Percentiles rank a stretch among this genome's conserved stretches.
These are phyloP conservation scores for Alternaria novae-zelandiae DNA, from an alignment of 2,329 filamentous ascomycete species.

Conservation along the genomic window DNA sequence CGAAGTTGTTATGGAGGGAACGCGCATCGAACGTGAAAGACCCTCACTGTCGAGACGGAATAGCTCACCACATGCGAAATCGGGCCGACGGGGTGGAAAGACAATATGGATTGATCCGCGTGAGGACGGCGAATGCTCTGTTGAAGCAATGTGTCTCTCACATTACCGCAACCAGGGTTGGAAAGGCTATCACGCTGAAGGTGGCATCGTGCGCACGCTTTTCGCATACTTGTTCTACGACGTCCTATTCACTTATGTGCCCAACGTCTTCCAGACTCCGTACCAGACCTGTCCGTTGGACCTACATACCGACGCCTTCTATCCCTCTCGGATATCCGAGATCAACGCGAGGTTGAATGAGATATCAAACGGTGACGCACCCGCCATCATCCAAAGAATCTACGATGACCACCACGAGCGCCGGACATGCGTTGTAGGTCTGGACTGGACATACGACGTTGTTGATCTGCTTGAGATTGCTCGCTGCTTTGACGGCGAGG, in stretches of 20 bases:
- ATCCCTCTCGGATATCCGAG: constrained; percentile 80
- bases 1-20: constrained; percentile 77
- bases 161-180: constrained; percentile 83
- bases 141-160: constrained; percentile 93
- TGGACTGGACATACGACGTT: constrained; percentile 87
- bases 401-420: constrained; percentile 72
- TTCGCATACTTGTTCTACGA: constrained; percentile 88
- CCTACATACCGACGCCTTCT: constrained; percentile 92
- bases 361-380: constrained; percentile 82
- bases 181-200: constrained; percentile 95
- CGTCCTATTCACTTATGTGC: constrained; percentile 88
- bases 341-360: constrained; percentile 87
- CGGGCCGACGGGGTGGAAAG: constrained; percentile 63
- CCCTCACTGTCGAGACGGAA: constrained; percentile 34
- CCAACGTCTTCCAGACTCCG: constrained; percentile 95
- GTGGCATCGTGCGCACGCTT: constrained; percentile 88
- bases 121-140: constrained; percentile 77
- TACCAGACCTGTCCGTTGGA: constrained; percentile 95
- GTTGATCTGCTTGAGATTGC: constrained; percentile 81
- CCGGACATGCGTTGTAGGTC: constrained; percentile 84
- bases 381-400: constrained; percentile 69
- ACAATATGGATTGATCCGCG: constrained; percentile 87
- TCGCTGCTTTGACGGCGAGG: constrained; percentile 77
- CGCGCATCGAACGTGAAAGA: constrained; percentile 72
- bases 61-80: constrained; percentile 40